These are phyloP conservation scores for Pistacia vera DNA, from an alignment of 345 rosid genomes.

Conservation along the genomic window DNA sequence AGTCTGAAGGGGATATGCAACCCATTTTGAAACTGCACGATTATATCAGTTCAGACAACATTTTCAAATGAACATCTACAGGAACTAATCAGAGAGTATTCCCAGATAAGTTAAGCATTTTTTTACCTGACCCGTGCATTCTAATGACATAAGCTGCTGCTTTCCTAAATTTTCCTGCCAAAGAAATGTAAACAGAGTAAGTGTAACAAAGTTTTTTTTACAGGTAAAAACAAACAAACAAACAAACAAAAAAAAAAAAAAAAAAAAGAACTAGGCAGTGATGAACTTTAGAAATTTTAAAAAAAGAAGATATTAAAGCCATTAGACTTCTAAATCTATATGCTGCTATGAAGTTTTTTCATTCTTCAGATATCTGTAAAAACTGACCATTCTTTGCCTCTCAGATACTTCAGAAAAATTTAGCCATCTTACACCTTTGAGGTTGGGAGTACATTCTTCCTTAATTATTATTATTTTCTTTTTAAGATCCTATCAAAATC, in stretches of 20 bases:
- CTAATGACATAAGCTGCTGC: conserved; percentile 57
- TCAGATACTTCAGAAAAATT: neutral
- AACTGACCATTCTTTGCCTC: no score
- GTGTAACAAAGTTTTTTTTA: neutral
- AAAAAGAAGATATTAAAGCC: neutral
- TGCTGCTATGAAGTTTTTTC: neutral
- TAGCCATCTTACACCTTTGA: neutral
- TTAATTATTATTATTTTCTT: neutral
- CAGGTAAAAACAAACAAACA: neutral
- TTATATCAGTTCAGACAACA: conserved; percentile 14
- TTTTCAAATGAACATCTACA: neutral
- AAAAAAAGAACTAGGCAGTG: neutral
- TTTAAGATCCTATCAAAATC: neutral
- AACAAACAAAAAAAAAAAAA: no score
- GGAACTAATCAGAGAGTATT: conserved; percentile 11
- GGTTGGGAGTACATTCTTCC: neutral
- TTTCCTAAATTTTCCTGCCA: conserved; percentile 48
- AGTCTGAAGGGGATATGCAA: conserved; percentile 55
- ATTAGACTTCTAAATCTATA: neutral
- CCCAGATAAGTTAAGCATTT: conserved; percentile 9
- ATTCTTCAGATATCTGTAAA: neutral
- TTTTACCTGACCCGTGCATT: conserved; percentile 53
- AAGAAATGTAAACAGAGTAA: conserved; percentile 6
- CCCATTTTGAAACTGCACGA: conserved; percentile 58
- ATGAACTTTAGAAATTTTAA: neutral